These are phyloP conservation scores for Pythium phragmiticola DNA, from an alignment of 352 stramenopile species.

Conservation along the genomic window DNA sequence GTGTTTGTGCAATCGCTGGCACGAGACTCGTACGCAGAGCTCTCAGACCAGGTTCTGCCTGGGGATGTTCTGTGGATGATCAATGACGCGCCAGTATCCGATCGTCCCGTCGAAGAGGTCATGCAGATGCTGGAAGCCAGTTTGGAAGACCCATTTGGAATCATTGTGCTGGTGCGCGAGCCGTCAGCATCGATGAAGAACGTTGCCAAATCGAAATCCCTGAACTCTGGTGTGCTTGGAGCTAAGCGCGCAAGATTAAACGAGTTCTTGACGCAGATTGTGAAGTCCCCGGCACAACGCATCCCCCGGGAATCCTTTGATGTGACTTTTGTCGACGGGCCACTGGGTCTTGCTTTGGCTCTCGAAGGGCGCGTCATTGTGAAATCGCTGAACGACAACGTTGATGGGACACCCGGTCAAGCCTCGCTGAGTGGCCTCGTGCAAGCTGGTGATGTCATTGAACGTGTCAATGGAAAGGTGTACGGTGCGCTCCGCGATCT, in stretches of 20 bases:
- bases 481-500: conserved; percentile 70
- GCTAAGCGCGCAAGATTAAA: conserved; percentile 13
- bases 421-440: conserved; percentile 67
- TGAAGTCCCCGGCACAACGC: conserved; percentile 2
- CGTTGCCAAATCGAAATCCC: conserved; percentile 1
- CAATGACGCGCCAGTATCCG: conserved; percentile 31
- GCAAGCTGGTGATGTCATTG: conserved; percentile 64
- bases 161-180: conserved; percentile 16
- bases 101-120: conserved; percentile 40
- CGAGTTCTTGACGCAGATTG: conserved; percentile 17
- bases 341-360: conserved; percentile 69
- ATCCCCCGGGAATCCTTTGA: conserved; percentile 32
- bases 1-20: conserved; percentile 18
- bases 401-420: conserved; percentile 63
- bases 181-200: conserved; percentile 16
- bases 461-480: conserved; percentile 61
- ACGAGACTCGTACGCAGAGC: conserved; percentile 45
- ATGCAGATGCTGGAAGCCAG: conserved; percentile 23
- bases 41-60: conserved; percentile 63
- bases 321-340: conserved; percentile 69
- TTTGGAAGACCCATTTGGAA: conserved; percentile 14
- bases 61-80: conserved; percentile 66
- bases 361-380: conserved; percentile 73
- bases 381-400: conserved; percentile 75
- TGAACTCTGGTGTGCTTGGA: background rate